Evolutionary conservation across 2,329 filamentous ascomycete genomes (phyloP), one percentile per base, ranked within the genome.

Genomic region (Sporothrix mexicana): DNA sequence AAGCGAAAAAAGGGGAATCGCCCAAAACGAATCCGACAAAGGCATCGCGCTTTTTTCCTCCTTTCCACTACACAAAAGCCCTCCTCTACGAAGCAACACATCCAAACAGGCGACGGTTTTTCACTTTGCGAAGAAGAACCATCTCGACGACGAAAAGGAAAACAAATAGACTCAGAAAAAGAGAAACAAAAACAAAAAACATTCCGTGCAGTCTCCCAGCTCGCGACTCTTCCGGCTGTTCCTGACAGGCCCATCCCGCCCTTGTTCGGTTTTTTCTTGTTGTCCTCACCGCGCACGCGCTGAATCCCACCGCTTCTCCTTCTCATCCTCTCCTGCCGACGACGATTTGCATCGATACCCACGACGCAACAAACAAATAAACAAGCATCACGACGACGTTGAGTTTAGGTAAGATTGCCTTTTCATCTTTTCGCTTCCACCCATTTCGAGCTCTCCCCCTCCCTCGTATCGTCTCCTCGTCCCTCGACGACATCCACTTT

Each of bases 361-460:
- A 55, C 43, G 43, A 61, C 25, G 45, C 30, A 55, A 36, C 30
- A 36, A 36, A 36, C 30, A 36, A 36, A 36, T 7, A 36, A 36
- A 36, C 36, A 41, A 23, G 3, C 57, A 71, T 71, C 69, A 62
- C 45, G 45, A 71, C 69, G 45, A 61, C 69, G 25, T 51, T 59
- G 69, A 49, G 12, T 61, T 43, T 17, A 70, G 68, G 68, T 70
- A 70, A 70, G 55, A 57, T 41, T 68, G 66, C 66, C 9, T 68
- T 51, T 51, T 47, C 25, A 23, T 68, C 47, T 36, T 55, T 25
- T 61, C 43, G 51, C 36, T 57, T 20, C 30, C 23, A 45, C 51
- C 20, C 36, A 17, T 55, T 64, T 23, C 43, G 55, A 36, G 5
- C 30, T 49, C 36, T 8, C 10, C 41, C 4, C 2, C 12, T 3